Percentiles rank a stretch among this genome's conserved stretches.
Conservation (phyloP, 2,329 filamentous ascomycete species). For the Alternaria atra region DNA sequence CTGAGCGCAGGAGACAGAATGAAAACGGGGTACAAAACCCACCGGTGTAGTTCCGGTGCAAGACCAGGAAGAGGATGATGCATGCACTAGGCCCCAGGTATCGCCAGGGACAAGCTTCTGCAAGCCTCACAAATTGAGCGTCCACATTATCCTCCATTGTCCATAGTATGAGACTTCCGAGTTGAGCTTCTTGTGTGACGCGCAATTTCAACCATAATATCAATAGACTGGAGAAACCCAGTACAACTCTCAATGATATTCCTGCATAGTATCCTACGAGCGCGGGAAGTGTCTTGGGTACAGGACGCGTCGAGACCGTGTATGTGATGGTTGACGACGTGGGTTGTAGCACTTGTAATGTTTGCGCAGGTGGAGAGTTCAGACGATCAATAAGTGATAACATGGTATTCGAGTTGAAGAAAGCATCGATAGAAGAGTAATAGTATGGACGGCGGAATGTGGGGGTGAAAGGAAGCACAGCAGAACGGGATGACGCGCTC, state of each 20-base stretch:
- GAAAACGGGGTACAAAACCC: constrained; percentile 18
- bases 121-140: constrained; percentile 42
- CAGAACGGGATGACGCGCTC: constrained; percentile 21
- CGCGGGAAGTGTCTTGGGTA: constrained; percentile 57
- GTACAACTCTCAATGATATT: constrained; percentile 55
- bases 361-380: constrained; percentile 38
- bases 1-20: neutral
- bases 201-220: constrained; percentile 44
- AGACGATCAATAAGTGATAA: constrained; percentile 32
- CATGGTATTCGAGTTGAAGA: constrained; percentile 17
- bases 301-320: constrained; percentile 83
- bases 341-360: constrained; percentile 45
- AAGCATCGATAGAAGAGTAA: neutral
- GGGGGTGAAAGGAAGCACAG: constrained; percentile 1
- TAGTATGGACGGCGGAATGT: constrained; percentile 5
- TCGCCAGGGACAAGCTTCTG: constrained; percentile 54
- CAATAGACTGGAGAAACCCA: constrained; percentile 54
- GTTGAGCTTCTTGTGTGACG: constrained; percentile 7
- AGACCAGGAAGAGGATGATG: constrained; percentile 55
- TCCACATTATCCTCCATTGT: constrained; percentile 16
- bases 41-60: constrained; percentile 63
- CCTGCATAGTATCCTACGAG: constrained; percentile 55
- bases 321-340: constrained; percentile 90
- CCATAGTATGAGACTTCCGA: constrained; percentile 7
- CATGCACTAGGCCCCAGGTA: constrained; percentile 53